Evolutionary conservation across 2,329 filamentous ascomycete species (phyloP).

Genomic region (Monilinia aucupariae): DNA sequence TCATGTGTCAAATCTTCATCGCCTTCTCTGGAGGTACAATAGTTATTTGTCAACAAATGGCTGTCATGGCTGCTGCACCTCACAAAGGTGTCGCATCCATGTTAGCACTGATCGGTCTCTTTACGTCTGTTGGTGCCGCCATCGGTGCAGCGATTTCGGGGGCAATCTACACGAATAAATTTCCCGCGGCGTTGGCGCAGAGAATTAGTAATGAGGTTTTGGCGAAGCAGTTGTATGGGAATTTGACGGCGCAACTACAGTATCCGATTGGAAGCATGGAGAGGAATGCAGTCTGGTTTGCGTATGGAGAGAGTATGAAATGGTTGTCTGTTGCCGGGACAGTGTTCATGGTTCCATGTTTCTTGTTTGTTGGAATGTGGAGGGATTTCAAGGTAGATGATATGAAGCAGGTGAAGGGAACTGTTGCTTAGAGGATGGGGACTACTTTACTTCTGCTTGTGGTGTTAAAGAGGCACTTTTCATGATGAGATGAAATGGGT

Average conservation of each 20-base stretch:
- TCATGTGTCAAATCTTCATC: slow-evolving; percentile 57
- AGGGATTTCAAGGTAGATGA: slow-evolving; percentile 44
- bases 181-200: slow-evolving; percentile 35
- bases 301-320: slow-evolving; percentile 52
- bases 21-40: slow-evolving; percentile 53
- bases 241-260: slow-evolving; percentile 47
- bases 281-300: slow-evolving; percentile 52
- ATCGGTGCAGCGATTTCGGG: slow-evolving; percentile 56
- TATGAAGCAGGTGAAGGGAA: slow-evolving; percentile 30
- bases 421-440: slow-evolving; percentile 21
- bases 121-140: slow-evolving; percentile 55
- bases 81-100: slow-evolving; percentile 58
- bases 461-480: neutral
- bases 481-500: neutral
- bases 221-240: slow-evolving; percentile 42
- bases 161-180: slow-evolving; percentile 60
- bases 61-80: slow-evolving; percentile 53
- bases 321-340: slow-evolving; percentile 38
- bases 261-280: slow-evolving; percentile 47
- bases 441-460: neutral
- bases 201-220: slow-evolving; percentile 40
- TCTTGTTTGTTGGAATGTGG: slow-evolving; percentile 43
- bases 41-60: slow-evolving; percentile 54
- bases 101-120: slow-evolving; percentile 56
- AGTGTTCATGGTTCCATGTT: slow-evolving; percentile 40